Percentiles rank a stretch among this genome's conserved stretches.
These are phyloP conservation scores for Sphagnum fallax DNA, from an alignment of 228 moss, liverwort and hornwort species.

Conservation along the genomic window DNA sequence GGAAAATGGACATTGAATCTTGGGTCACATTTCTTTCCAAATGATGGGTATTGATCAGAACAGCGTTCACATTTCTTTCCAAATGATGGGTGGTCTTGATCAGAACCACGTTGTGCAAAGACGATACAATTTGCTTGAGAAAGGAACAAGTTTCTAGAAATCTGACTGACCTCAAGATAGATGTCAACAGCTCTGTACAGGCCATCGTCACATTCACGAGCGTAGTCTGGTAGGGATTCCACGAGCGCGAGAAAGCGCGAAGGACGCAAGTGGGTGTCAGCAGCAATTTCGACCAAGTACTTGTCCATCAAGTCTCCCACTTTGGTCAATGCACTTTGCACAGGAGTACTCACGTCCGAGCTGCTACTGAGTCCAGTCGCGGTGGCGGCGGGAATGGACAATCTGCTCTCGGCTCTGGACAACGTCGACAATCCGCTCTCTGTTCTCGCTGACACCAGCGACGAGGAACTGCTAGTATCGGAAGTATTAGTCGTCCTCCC, in stretches of 20 bases:
- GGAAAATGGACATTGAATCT: too few relatives aligned
- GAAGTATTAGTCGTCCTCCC: conserved; percentile 35
- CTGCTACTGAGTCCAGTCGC: conserved; percentile 7
- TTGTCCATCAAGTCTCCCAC: conserved; percentile 88
- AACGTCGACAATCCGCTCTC: too few relatives aligned
- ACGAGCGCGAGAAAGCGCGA: conserved; percentile 74
- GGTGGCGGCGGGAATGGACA: too few relatives aligned
- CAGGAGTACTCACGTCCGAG: conserved; percentile 50
- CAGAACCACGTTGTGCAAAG: too few relatives aligned
- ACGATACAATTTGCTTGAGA: too few relatives aligned
- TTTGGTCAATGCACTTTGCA: conserved; percentile 57
- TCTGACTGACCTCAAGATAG: conserved; percentile 62
- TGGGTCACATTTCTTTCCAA: too few relatives aligned
- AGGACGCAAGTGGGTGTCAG: conserved; percentile 63
- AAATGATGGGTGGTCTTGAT: too few relatives aligned
- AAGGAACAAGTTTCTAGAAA: too few relatives aligned
- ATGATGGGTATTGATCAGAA: too few relatives aligned
- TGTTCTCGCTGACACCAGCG: conserved; percentile 2
- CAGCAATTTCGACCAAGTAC: conserved; percentile 85
- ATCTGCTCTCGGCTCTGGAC: too few relatives aligned
- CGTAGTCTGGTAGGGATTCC: conserved; percentile 73
- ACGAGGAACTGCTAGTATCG: conserved; percentile 32
- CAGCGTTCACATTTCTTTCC: too few relatives aligned
- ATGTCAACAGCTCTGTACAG: conserved; percentile 90
- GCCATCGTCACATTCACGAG: conserved; percentile 69